Percentiles rank a stretch among this genome's conserved stretches.
phyloP scores from a whole-genome alignment of 768 basidiomycete genomes.

The Baorangia bicolor region DNA sequence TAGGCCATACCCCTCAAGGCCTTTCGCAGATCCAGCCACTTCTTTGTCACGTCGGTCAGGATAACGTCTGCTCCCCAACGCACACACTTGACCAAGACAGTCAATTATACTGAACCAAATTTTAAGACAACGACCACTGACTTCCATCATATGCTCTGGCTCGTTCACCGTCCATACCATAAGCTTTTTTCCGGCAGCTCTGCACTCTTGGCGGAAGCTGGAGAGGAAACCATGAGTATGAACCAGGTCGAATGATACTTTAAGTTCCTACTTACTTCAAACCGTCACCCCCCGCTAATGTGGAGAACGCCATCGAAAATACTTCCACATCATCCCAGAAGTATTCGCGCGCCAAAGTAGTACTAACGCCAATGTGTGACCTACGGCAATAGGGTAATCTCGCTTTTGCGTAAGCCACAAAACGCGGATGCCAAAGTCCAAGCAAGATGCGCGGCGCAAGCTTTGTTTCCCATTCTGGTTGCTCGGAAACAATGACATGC shows the following conservation, averaged over 20 bases:
- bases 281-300: conserved; percentile 72
- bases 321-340: conserved; percentile 88
- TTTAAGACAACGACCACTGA: conserved; percentile 29
- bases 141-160: conserved; percentile 88
- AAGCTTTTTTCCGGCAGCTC: conserved; percentile 72
- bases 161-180: conserved; percentile 98
- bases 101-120: neutral
- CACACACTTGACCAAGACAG: conserved; percentile 50
- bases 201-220: conserved; percentile 82
- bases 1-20: conserved; percentile 51
- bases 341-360: conserved; percentile 72
- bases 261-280: conserved; percentile 45
- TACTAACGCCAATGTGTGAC: conserved; percentile 79
- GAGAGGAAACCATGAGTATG: conserved; percentile 5
- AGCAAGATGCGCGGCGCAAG: conserved; percentile 81
- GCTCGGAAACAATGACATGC: conserved; percentile 60
- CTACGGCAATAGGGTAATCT: conserved; percentile 81
- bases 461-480: conserved; percentile 68
- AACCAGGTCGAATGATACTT: neutral
- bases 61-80: conserved; percentile 79
- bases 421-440: conserved; percentile 91
- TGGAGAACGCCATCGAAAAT: conserved; percentile 80
- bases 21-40: conserved; percentile 63
- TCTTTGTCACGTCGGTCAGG: conserved; percentile 71
- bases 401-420: conserved; percentile 71